These are phyloP conservation scores for Malassezia japonica DNA, from an alignment of 1,284 basidiomycete species.

Conservation along the genomic window DNA sequence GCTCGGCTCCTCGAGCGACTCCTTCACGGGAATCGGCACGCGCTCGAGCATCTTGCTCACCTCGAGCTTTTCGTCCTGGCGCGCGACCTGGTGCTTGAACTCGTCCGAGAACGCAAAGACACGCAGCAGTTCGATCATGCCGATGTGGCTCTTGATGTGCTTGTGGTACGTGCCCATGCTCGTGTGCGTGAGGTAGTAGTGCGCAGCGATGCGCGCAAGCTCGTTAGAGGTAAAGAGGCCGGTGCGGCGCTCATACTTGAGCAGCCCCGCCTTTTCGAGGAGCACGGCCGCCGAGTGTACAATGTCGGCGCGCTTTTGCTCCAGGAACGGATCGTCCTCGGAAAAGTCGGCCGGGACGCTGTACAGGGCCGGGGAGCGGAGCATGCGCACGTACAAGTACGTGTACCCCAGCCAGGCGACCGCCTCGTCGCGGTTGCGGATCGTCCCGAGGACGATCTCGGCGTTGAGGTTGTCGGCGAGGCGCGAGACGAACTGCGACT, in stretches of 20 bases:
- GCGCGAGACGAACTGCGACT: slow-evolving; percentile 84
- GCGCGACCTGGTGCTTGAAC: slow-evolving; percentile 78
- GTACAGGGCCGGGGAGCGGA: slow-evolving; percentile 79
- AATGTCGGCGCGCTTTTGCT: slow-evolving; percentile 90
- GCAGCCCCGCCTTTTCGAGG: slow-evolving; percentile 82
- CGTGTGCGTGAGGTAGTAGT: slow-evolving; percentile 91
- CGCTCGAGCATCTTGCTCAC: slow-evolving; percentile 84
- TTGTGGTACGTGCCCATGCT: slow-evolving; percentile 97
- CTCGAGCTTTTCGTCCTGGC: slow-evolving; percentile 56
- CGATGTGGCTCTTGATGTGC: slow-evolving; percentile 78
- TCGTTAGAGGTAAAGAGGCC: slow-evolving; percentile 63
- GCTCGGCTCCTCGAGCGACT: slow-evolving; percentile 86
- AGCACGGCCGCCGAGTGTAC: slow-evolving; percentile 85
- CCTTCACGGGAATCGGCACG: slow-evolving; percentile 95
- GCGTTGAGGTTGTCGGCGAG: slow-evolving; percentile 94
- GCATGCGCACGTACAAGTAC: slow-evolving; percentile 77
- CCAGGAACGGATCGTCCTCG: slow-evolving; percentile 68
- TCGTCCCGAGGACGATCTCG: slow-evolving; percentile 90
- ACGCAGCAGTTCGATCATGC: slow-evolving; percentile 80
- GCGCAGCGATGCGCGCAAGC: slow-evolving; percentile 83
- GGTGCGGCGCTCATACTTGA: slow-evolving; percentile 83
- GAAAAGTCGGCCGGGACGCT: slow-evolving; percentile 82
- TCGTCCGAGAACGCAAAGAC: slow-evolving; percentile 95
- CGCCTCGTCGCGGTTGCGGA: slow-evolving; percentile 84
- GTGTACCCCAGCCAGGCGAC: slow-evolving; percentile 68